Base-by-base conservation (phyloP, 305 asterid species). In the Fraxinus floribunda region DNA sequence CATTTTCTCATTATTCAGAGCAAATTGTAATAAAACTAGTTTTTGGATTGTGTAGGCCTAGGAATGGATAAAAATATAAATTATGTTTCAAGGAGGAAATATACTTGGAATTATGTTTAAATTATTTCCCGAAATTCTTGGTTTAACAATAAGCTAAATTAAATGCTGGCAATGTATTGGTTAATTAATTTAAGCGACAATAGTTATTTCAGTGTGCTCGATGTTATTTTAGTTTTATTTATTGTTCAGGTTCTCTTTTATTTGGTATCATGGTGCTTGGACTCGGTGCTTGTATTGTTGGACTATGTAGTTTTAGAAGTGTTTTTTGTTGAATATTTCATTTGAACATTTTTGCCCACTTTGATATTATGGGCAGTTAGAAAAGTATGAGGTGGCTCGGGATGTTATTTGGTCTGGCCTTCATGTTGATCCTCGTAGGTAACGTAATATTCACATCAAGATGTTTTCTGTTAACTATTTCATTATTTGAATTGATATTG, bases 361-460 rank as follows among this genome's bases (percentile, higher is more conserved):
- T 52, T 86, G 55, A 80, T 83, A 74, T 83, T 83, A 78, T 84
- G 88, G 84, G 80, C 97, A 97, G 99, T 86, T 97, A 82, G 99
- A 97, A 86, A 95, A 90, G 89, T 95, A 90, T 76, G 95, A 91
- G 78, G 86, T 79, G 57, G 98, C 98, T 84, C 88, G 88, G 76
- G 99, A 93, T 80, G 93, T 93, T 81, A 88, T 92, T 78, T 60
- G 66, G 81, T 89, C 90, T 32, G 99, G 99, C 81, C 97, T 93
- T 84, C 92, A 91, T 80, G 88, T 92, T 72, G 92, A 93, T 87
- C 90, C 95, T 84, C 86, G 83, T 81, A 89, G 97, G 99, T 97
- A 91, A 83, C 79, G 29, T 35, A 77, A 30, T 78, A 75, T 76
- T 16, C 30, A 10, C 32, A 35, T 70, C 46, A 34, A 71, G 76